A percentile compares a stretch with the other conserved stretches of the same genome.
Conservation (phyloP, 2,329 filamentous ascomycete genomes). For the Penicillium hordei region DNA sequence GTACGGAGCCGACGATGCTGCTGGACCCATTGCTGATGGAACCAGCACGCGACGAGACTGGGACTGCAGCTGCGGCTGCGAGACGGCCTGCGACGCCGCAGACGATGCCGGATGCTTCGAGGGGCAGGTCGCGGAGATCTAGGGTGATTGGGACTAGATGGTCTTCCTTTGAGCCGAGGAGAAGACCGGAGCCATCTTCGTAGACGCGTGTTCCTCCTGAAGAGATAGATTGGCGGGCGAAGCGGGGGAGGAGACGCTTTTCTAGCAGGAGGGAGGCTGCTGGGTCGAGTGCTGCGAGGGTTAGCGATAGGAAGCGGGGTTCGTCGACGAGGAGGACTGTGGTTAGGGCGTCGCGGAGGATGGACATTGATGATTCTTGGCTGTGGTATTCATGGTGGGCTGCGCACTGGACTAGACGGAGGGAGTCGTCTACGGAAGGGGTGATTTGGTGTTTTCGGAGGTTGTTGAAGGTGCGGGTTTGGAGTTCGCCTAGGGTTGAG, state of each 20-base stretch:
- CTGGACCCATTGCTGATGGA: conserved; percentile 15
- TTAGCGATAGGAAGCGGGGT: conserved; percentile 52
- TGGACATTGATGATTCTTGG: conserved; percentile 40
- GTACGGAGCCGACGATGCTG: conserved; percentile 21
- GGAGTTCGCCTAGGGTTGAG: conserved; percentile 73
- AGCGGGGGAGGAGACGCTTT: conserved; percentile 57
- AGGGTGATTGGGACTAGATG: conserved; percentile 83
- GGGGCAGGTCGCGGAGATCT: conserved; percentile 74
- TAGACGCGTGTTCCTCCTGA: conserved; percentile 31
- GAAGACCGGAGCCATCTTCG: conserved; percentile 58
- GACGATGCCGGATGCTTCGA: conserved; percentile 91
- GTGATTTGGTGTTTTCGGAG: conserved; percentile 74
- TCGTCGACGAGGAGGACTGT: conserved; percentile 40
- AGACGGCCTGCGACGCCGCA: conserved; percentile 86
- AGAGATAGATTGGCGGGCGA: conserved; percentile 61
- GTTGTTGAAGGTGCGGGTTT: conserved; percentile 77
- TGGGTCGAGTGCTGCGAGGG: conserved; percentile 46
- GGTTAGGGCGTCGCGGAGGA: conserved; percentile 41
- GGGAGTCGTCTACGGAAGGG: conserved; percentile 66
- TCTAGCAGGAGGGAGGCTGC: conserved; percentile 49
- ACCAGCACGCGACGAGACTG: conserved; percentile 9
- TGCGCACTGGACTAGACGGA: conserved; percentile 80
- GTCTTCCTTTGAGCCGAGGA: conserved; percentile 70
- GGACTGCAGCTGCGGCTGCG: conserved; percentile 64
- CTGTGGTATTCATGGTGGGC: conserved; percentile 54